Base-by-base conservation (phyloP, 1,139 yeast genomes). In the Geotrichum cucujoidarum region DNA sequence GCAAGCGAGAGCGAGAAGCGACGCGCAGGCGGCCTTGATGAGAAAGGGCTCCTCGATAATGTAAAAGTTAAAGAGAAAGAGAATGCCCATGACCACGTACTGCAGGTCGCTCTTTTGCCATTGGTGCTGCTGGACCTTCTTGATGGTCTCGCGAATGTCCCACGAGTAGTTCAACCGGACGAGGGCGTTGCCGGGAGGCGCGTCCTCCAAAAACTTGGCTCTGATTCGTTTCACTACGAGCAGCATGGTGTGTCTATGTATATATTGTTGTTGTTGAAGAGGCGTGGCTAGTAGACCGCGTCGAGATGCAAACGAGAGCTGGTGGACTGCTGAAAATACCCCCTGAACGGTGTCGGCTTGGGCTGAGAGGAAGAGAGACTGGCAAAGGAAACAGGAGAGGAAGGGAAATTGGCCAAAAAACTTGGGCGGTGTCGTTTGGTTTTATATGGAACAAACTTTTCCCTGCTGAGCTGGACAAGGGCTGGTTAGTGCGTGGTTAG, bases 121-220 rank as follows among this genome's bases (percentile, higher is more conserved):
- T 42, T 72, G 63, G 61, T 80, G 82, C 42, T 67, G 66, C 56
- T 69, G 71, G 46, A 86, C 64, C 56, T 73, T 72, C 39, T 68
- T 59, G 41, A 85, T 53, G 2, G 83, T 71, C 32, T 70, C 62
- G 27, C 70, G 67, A 7, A 83, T 75, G 60, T 79, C 77, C 43
- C 83, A 74, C 35, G 83, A 81, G 49, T 80, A 74, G 48, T 80
- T 75, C 51, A 86, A 69, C 54, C 78, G 77, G 16, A 84, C 73
- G 14, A 83, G 66, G 20, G 71, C 72, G 57, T 75, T 72, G 45
- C 78, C 78, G 1, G 78, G 74, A 21, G 77, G 77, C 60, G 77
- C 80, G 57, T 84, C 88, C n/a, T 64, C 63, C 30, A 67, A 58
- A 48, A 66, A 65, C 45, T 43, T 50, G 6, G 58, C 51, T 38